Conservation (phyloP, 2,329 filamentous ascomycete species). For the Daldinia eschscholtzii region DNA sequence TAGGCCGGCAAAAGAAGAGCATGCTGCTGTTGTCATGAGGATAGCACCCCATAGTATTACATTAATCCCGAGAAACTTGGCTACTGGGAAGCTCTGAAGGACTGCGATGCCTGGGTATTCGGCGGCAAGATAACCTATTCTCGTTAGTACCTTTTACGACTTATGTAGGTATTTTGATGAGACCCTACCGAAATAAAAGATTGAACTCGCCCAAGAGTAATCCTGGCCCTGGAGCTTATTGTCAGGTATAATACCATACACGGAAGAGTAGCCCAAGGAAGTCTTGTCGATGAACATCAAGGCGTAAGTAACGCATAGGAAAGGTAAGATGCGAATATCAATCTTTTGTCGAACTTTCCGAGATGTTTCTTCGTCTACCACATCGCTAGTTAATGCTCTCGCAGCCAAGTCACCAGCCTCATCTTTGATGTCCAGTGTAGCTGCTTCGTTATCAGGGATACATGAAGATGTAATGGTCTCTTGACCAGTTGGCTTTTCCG, state of each 20-base stretch:
- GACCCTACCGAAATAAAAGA: conserved; percentile 47
- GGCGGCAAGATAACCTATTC: conserved; percentile 55
- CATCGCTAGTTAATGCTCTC: conserved; percentile 50
- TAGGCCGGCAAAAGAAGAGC: conserved; percentile 42
- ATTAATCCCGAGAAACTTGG: conserved; percentile 54
- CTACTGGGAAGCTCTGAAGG: conserved; percentile 52
- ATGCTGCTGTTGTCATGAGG: conserved; percentile 45
- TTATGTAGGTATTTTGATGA: not conserved
- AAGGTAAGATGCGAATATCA: conserved; percentile 45
- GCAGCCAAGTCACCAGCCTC: conserved; percentile 54
- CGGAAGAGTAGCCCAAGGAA: conserved; percentile 47
- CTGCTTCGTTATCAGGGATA: conserved; percentile 27
- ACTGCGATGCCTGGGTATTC: conserved; percentile 58
- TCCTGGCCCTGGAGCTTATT: conserved; percentile 43
- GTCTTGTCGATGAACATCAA: conserved; percentile 50
- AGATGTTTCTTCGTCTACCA: conserved; percentile 45
- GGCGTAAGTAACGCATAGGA: conserved; percentile 48
- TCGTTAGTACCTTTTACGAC: conserved; percentile 7
- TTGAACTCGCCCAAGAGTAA: conserved; percentile 47
- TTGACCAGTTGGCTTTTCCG: conserved; percentile 12
- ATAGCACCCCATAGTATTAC: conserved; percentile 58
- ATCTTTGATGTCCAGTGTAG: conserved; percentile 46
- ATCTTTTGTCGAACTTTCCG: conserved; percentile 44
- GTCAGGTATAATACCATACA: conserved; percentile 46
- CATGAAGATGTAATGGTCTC: conserved; percentile 38